phyloP scores from a whole-genome alignment of 2,329 filamentous ascomycete species.

The Calcarisporium arbuscula region DNA sequence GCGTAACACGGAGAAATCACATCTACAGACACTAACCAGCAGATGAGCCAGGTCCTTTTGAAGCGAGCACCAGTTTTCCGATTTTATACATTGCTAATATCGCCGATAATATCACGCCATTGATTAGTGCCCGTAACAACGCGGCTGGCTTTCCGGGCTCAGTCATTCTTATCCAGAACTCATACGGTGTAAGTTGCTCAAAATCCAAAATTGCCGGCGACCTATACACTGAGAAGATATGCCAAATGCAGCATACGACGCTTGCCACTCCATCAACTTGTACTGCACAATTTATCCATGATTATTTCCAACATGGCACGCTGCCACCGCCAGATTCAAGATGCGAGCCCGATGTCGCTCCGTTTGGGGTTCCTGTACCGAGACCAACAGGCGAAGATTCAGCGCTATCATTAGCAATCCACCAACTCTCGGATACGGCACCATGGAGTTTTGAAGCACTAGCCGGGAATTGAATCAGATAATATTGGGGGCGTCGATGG shows the following conservation, averaged over 20 bases:
- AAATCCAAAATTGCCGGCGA: too few species aligned
- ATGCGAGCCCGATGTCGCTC: constrained; percentile 38
- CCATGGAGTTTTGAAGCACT: too few species aligned
- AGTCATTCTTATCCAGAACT: constrained; percentile 40
- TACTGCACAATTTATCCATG: constrained; percentile 31
- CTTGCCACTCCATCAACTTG: constrained; percentile 30
- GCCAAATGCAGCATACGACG: background rate
- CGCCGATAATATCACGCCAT: constrained; percentile 43
- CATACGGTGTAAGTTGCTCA: constrained; percentile 38
- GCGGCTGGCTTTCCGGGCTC: constrained; percentile 37
- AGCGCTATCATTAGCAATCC: too few species aligned
- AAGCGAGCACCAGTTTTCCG: constrained; percentile 32
- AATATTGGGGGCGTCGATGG: too few species aligned
- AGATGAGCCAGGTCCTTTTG: too few species aligned
- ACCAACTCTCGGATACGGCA: too few species aligned
- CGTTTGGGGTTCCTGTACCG: constrained; percentile 34
- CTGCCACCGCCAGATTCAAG: constrained; percentile 37
- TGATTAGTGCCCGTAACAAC: constrained; percentile 38
- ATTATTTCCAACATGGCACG: constrained; percentile 39
- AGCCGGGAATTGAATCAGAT: too few species aligned
- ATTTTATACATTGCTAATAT: constrained; percentile 39
- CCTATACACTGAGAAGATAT: too few species aligned
- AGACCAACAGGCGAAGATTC: too few species aligned
- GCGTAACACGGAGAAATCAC: constrained; percentile 12
- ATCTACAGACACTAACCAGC: too few species aligned